Conservation (phyloP, 495 filamentous ascomycete genomes). For the Mytilinidion resinicola region DNA sequence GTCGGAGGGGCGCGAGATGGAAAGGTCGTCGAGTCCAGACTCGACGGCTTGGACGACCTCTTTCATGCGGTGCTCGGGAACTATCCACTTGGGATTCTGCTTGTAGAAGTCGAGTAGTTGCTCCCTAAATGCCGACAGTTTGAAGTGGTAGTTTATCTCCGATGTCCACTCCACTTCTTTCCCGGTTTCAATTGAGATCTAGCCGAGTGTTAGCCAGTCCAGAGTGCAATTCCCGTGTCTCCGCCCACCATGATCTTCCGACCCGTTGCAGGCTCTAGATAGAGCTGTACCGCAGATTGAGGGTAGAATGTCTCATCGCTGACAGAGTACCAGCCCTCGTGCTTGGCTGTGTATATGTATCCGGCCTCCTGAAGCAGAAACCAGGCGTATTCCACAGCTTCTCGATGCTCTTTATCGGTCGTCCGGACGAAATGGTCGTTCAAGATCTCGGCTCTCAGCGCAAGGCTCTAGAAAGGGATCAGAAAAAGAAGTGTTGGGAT, state of each 20-base stretch:
- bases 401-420: constrained; percentile 71
- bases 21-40: constrained; percentile 73
- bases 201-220: background rate
- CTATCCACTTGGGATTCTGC: constrained; percentile 62
- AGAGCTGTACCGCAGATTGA: constrained; percentile 61
- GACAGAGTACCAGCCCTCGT: constrained; percentile 94
- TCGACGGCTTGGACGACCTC: constrained; percentile 63
- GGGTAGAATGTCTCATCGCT: constrained; percentile 96
- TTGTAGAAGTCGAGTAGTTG: constrained; percentile 71
- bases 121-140: constrained; percentile 71
- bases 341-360: constrained; percentile 77
- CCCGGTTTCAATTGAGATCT: constrained; percentile 75
- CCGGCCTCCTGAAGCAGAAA: constrained; percentile 64
- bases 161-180: constrained; percentile 91
- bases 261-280: constrained; percentile 72
- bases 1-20: constrained; percentile 73
- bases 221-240: background rate
- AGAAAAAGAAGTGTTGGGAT: background rate
- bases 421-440: constrained; percentile 88
- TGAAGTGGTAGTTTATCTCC: constrained; percentile 94
- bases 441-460: constrained; percentile 56
- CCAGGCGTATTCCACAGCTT: constrained; percentile 91
- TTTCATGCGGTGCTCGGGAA: constrained; percentile 58
- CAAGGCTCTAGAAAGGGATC: constrained; percentile 49
- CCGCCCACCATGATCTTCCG: constrained; percentile 61